phyloP scores from a whole-genome alignment of 1,284 basidiomycete species.

The Phaffia rhodozyma region DNA sequence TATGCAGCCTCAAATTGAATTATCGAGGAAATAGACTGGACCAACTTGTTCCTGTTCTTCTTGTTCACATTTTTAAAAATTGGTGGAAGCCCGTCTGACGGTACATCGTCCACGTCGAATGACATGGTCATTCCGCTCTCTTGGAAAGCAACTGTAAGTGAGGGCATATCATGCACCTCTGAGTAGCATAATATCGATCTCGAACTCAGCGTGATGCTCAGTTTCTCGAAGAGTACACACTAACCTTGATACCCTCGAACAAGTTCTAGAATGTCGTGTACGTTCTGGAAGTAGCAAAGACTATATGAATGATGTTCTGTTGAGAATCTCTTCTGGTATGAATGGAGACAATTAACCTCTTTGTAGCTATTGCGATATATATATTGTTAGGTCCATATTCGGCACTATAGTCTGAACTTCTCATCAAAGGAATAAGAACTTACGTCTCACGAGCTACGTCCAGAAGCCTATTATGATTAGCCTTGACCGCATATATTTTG shows the following conservation, averaged over 20 bases:
- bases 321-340: too few species aligned
- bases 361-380: background rate
- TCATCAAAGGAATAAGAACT: background rate
- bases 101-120: slow-evolving; percentile 52
- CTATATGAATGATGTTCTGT: background rate
- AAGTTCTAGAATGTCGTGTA: slow-evolving; percentile 65
- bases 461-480: slow-evolving; percentile 64
- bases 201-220: background rate
- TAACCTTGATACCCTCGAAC: slow-evolving; percentile 19
- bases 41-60: slow-evolving; percentile 52
- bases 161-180: slow-evolving; percentile 49
- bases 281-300: slow-evolving; percentile 59
- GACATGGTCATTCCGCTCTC: slow-evolving; percentile 55
- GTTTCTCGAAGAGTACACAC: background rate
- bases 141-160: slow-evolving; percentile 52
- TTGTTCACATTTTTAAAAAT: slow-evolving; percentile 56
- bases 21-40: background rate
- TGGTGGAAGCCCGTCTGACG: slow-evolving; percentile 47
- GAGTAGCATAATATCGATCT: slow-evolving; percentile 23
- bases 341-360: background rate
- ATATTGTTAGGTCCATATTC: background rate
- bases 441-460: slow-evolving; percentile 83
- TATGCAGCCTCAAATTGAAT: background rate
- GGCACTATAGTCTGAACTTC: background rate
- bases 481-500: slow-evolving; percentile 72